phyloP scores from a whole-genome alignment of 768 basidiomycete genomes.

The Macrolepiota fuliginosa region DNA sequence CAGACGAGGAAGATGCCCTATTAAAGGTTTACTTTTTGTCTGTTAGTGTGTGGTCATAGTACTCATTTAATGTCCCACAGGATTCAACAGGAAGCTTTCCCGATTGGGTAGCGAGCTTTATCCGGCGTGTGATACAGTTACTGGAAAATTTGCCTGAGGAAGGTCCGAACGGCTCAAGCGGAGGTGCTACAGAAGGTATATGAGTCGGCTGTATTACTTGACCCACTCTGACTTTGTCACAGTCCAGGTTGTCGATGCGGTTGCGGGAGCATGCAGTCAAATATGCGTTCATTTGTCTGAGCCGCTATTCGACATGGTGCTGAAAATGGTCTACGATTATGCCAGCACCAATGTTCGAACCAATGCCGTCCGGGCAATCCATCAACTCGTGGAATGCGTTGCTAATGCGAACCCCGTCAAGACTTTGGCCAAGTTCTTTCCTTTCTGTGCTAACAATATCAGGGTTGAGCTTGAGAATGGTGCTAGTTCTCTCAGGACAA shows the following conservation, averaged over 20 bases:
- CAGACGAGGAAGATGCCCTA: constrained; percentile 69
- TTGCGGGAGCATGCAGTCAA: constrained; percentile 71
- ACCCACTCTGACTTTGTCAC: constrained; percentile 2
- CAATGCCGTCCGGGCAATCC: constrained; percentile 84
- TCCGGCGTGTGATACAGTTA: constrained; percentile 74
- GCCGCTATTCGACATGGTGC: constrained; percentile 71
- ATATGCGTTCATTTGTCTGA: constrained; percentile 76
- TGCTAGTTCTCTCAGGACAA: constrained; percentile 72
- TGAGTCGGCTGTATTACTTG: not conserved
- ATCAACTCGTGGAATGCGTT: constrained; percentile 82
- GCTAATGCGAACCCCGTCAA: constrained; percentile 78
- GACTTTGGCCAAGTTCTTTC: constrained; percentile 76
- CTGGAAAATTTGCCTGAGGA: constrained; percentile 88
- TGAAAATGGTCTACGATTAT: constrained; percentile 84
- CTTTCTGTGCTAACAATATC: constrained; percentile 70
- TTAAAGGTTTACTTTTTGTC: constrained; percentile 40
- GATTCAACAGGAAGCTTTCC: constrained; percentile 74
- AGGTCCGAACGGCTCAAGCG: constrained; percentile 58
- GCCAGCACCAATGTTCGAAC: constrained; percentile 77
- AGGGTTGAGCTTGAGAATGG: constrained; percentile 78
- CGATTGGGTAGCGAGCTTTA: constrained; percentile 81
- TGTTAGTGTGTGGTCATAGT: not conserved
- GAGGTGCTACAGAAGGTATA: constrained; percentile 63
- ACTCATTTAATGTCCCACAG: constrained; percentile 18
- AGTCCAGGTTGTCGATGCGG: constrained; percentile 78